These are phyloP conservation scores for Phaseolus lunatus DNA, from an alignment of 306 rosid genomes.

Conservation along the genomic window DNA sequence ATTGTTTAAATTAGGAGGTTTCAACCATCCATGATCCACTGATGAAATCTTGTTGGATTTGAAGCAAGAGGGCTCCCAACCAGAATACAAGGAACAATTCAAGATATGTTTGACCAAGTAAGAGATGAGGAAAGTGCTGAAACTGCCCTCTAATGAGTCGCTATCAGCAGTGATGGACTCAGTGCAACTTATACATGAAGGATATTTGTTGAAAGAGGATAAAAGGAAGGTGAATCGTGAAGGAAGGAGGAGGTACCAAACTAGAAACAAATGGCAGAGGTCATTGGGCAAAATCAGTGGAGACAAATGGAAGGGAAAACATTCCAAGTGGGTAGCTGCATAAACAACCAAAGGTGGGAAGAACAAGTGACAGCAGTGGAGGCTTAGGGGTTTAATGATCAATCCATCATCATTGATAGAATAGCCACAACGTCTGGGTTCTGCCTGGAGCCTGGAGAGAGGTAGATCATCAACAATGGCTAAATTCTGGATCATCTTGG, in stretches of 20 bases:
- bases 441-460: neutral
- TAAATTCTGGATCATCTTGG: neutral
- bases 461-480: neutral
- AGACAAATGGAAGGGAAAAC: constrained; percentile 4
- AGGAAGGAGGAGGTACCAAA: neutral
- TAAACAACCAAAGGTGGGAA: neutral
- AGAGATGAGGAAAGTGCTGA: neutral
- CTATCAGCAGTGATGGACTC: neutral
- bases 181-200: neutral
- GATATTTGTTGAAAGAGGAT: neutral
- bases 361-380: too few species aligned
- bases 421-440: neutral
- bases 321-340: neutral
- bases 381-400: neutral
- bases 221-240: neutral
- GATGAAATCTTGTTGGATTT: neutral
- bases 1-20: neutral
- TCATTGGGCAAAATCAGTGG: neutral
- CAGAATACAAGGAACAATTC: neutral
- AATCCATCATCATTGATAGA: constrained; percentile 3
- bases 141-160: neutral
- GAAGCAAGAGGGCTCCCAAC: neutral
- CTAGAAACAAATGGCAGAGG: neutral
- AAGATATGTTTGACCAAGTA: neutral
- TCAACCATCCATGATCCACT: neutral